Evolutionary conservation across 139 green algal species (phyloP).

Genomic region (Yamagishiella unicocca): DNA sequence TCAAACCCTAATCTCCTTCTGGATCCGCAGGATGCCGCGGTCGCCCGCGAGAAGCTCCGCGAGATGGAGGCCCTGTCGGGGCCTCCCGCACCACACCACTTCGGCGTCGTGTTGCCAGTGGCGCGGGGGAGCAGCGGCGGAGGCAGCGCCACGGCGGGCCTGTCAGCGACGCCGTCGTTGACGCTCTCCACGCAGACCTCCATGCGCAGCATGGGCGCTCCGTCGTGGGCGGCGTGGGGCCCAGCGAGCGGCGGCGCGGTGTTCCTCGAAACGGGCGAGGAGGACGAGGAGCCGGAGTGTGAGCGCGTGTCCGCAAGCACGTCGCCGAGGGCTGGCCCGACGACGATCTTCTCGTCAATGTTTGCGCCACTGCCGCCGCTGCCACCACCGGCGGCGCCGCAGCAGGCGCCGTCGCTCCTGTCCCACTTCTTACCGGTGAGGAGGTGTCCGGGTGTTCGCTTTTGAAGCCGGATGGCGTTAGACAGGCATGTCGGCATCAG

Average conservation of each 20-base stretch:
- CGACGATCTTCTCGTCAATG: not conserved
- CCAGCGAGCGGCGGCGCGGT: not conserved
- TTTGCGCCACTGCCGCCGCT: not conserved
- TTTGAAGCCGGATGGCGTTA: no score
- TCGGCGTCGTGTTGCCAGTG: not conserved
- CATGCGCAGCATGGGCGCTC: not conserved
- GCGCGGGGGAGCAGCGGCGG: slow-evolving; percentile 9
- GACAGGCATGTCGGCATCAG: no score
- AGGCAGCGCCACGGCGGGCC: not conserved
- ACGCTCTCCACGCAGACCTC: not conserved
- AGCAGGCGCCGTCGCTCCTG: slow-evolving; percentile 3
- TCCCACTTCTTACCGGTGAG: slow-evolving; percentile 21
- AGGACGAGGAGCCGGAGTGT: not conserved
- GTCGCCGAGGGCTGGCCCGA: not conserved
- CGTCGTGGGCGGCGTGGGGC: not conserved
- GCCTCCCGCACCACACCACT: not conserved
- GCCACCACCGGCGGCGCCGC: not conserved
- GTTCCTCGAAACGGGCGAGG: not conserved
- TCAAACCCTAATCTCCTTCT: not conserved
- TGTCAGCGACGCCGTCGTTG: not conserved
- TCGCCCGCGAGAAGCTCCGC: slow-evolving; percentile 35
- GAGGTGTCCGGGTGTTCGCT: not conserved
- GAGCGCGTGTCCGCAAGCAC: not conserved
- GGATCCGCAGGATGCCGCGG: slow-evolving; percentile 13
- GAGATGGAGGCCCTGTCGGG: slow-evolving; percentile 17